Conservation (phyloP, 495 filamentous ascomycete genomes). For the Hypoxylon perforatum region DNA sequence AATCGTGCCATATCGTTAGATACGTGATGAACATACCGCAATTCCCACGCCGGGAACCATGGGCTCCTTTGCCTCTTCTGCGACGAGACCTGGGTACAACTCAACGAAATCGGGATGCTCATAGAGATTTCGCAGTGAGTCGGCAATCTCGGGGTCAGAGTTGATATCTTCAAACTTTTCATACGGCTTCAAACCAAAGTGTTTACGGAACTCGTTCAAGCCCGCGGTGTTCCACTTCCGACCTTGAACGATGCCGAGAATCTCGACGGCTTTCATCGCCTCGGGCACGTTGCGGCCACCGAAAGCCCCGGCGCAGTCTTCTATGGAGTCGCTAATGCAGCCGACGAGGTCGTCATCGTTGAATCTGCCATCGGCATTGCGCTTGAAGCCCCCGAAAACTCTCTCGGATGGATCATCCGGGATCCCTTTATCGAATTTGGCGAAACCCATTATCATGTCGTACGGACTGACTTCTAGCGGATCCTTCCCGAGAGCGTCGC, state of each 20-base stretch:
- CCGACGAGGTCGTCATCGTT: conserved; percentile 75
- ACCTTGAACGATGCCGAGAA: conserved; percentile 86
- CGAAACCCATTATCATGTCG: conserved; percentile 69
- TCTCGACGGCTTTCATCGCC: conserved; percentile 79
- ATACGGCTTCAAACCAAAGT: conserved; percentile 80
- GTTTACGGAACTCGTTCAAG: conserved; percentile 87
- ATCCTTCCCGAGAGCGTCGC: conserved; percentile 71
- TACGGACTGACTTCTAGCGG: conserved; percentile 59
- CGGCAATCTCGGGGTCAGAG: conserved; percentile 71
- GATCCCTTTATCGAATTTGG: conserved; percentile 67
- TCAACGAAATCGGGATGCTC: conserved; percentile 73
- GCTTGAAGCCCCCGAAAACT: conserved; percentile 70
- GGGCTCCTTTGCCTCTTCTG: conserved; percentile 80
- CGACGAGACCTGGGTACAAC: conserved; percentile 69
- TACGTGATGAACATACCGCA: conserved; percentile 48
- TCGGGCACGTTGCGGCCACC: conserved; percentile 81
- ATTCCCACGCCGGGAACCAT: conserved; percentile 84
- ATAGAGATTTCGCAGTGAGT: conserved; percentile 78
- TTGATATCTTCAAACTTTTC: conserved; percentile 87
- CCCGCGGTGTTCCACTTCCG: conserved; percentile 84
- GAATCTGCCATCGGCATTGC: conserved; percentile 69
- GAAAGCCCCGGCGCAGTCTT: conserved; percentile 70
- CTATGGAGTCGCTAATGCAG: conserved; percentile 72
- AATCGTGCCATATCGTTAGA: not conserved
- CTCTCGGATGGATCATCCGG: conserved; percentile 72